Evolutionary conservation across 2,329 filamentous ascomycete genomes (phyloP).

Genomic region (Dactylonectria macrodidyma): DNA sequence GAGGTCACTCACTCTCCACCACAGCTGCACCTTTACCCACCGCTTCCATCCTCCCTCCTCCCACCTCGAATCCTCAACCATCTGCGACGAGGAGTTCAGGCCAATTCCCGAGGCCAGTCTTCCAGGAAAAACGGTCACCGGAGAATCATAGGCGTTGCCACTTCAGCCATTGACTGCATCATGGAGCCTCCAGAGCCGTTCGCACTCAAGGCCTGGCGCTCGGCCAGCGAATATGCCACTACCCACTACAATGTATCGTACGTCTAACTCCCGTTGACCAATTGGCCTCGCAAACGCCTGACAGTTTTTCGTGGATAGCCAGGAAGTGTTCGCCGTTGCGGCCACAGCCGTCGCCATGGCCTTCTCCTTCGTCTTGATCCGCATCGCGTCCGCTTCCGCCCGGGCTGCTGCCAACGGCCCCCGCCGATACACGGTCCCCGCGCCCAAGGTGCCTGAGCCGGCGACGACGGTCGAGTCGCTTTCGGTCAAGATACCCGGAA

Average conservation of each 20-base stretch:
- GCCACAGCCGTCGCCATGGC: conserved; percentile 50
- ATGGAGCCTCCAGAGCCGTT: conserved; percentile 42
- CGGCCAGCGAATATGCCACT: conserved; percentile 39
- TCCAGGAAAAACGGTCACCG: background rate
- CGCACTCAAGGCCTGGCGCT: conserved; percentile 39
- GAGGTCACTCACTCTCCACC: conserved; percentile 22
- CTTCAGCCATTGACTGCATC: conserved; percentile 19
- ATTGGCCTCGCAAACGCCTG: background rate
- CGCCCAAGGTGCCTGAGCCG: conserved; percentile 73
- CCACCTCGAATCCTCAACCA: background rate
- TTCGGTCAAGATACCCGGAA: conserved; percentile 75
- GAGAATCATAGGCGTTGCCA: background rate
- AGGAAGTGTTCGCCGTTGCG: conserved; percentile 47
- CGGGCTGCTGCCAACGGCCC: conserved; percentile 53
- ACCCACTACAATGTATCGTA: conserved; percentile 46
- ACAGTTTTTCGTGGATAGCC: conserved; percentile 36
- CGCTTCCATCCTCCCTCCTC: conserved; percentile 11
- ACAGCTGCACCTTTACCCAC: conserved; percentile 17
- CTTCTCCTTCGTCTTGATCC: conserved; percentile 51
- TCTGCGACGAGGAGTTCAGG: background rate
- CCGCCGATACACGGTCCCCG: conserved; percentile 72
- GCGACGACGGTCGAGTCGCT: conserved; percentile 71
- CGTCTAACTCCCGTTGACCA: conserved; percentile 17
- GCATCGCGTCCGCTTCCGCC: conserved; percentile 44
- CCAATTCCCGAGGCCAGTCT: background rate